Evolutionary conservation across 2,329 filamentous ascomycete genomes (phyloP), one percentile per base, ranked within the genome.

Genomic region (Ascochyta lentis): DNA sequence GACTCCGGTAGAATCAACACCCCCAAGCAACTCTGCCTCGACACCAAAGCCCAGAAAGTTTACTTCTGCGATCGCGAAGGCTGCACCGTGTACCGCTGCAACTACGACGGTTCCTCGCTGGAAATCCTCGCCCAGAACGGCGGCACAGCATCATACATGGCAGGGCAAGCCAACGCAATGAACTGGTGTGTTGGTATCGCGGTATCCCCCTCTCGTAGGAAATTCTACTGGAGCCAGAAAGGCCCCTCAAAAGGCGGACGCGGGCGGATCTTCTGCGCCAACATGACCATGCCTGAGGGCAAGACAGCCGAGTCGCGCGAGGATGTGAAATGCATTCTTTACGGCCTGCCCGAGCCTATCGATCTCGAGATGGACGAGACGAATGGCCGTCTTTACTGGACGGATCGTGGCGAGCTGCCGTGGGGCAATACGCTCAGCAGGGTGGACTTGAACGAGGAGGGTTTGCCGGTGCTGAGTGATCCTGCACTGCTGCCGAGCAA

Each of bases 141-240:
- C 41, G 49, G 39, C 3, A 29, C 40, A 10, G 35, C 37, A 5
- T 41, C 39, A 10, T 29, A 35, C 10, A 44, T 41, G 12, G 10
- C 44, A 1, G 49, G 50, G 6, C 43, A 47, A 3, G 49, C 49
- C 13, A 77, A 81, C 27, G 58, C 63, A 9, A 81, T 48, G 27
- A 59, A 75, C 4, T 85, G 83, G 83, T 85, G 82, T 50, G 84
- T 87, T 8, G 85, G 85, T 1, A 77, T 88, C 35, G 69, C 80
- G 0, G 74, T 87, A 0, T 78, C 79, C 3, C 70, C 71, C 0
- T 55, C 68, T 0, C 69, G 71, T 1, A 77, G 78, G 13, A 77
- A 79, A 38, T 75, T 87, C 41, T 87, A 83, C 75, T 88, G 85
- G 85, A 84, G 81, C 0, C 84, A 87, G 47, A 87, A 87, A 62